Percentiles rank a stretch among this genome's conserved stretches.
phyloP scores from a whole-genome alignment of 352 stramenopile species.

The Labyrinthula sp. region DNA sequence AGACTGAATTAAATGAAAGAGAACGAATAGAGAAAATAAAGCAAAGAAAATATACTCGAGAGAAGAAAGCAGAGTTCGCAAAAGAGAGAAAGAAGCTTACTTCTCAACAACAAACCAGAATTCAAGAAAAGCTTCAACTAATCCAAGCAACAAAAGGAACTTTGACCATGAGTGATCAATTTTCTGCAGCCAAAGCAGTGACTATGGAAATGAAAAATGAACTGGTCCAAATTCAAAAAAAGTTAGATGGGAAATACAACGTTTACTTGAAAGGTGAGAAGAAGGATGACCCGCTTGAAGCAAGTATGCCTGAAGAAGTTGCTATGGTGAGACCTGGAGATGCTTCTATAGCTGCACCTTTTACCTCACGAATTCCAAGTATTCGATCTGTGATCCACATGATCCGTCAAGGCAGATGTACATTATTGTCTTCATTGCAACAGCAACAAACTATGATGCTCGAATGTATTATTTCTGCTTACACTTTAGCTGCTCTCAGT shows the following conservation, averaged over 20 bases:
- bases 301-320: conserved; percentile 26
- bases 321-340: conserved; percentile 96
- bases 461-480: conserved; percentile 57
- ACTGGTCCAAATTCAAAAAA: conserved; percentile 10
- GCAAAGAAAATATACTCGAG: conserved; percentile 4
- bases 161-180: conserved; percentile 1
- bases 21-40: conserved; percentile 4
- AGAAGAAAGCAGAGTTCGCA: conserved; percentile 20
- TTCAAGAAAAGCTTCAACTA: conserved; percentile 7
- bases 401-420: conserved; percentile 88
- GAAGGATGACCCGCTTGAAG: conserved; percentile 19
- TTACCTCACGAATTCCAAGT: conserved; percentile 70
- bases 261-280: not conserved
- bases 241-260: conserved; percentile 22
- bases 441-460: conserved; percentile 96
- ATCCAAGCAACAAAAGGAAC: conserved; percentile 11
- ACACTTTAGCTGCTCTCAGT: conserved; percentile 56
- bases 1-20: conserved; percentile 11
- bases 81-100: conserved; percentile 23
- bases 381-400: conserved; percentile 77
- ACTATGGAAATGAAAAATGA: conserved; percentile 7
- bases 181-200: conserved; percentile 16
- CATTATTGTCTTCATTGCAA: conserved; percentile 95
- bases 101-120: conserved; percentile 3
- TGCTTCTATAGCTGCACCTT: conserved; percentile 93